Evolutionary conservation across 768 basidiomycete genomes (phyloP), one percentile per base, ranked within the genome.

Genomic region (Mycena crocata): DNA sequence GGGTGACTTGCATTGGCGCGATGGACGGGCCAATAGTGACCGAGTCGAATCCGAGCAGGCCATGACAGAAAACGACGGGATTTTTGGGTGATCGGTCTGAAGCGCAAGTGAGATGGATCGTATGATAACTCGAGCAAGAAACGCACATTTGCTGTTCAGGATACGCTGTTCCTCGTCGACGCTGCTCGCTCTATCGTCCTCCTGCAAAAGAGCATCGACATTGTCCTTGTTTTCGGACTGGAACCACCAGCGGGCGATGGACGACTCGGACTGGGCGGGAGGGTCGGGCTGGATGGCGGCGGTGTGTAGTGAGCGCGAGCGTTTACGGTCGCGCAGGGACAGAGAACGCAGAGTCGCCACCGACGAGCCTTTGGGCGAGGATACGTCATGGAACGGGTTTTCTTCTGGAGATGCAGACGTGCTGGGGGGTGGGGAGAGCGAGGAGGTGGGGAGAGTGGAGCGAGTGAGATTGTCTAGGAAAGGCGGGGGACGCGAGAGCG

Each of bases 1-100:
- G 96, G 2, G 92, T 86, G 44, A 99, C 94, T 73, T 96, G 90
- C 21, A 98, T 72, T 5, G 94, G 90, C 15, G 91, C 89, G 62
- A 91, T 93, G 48, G 90, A 81, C 2, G 86, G 89, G 1, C 93
- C 92, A 26, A 95, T 90, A 3, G 89, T 92, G 70, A 96, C 87
- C 0, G 89, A 90, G 75, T 96, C 94, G 69, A 96, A 96, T 1
- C 95, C 94, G 10, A 98, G 85, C 1, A 98, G 86, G 12, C 96
- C 97, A 75, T 99, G 97, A 71, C 97, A 99, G 78, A 99, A 98
- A 1, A 99, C 92, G 48, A 98, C 79, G 0, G 97, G 97, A 68
- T 94, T 89, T 64, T 86, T 86, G 0, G 96, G 92, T 1, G 93
- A 84, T 6, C 87, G 86, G 74, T 96, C 93, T 95, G 76, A 8